These are phyloP conservation scores for Globisporangium mamillatum DNA, from an alignment of 352 stramenopile species.

Conservation along the genomic window DNA sequence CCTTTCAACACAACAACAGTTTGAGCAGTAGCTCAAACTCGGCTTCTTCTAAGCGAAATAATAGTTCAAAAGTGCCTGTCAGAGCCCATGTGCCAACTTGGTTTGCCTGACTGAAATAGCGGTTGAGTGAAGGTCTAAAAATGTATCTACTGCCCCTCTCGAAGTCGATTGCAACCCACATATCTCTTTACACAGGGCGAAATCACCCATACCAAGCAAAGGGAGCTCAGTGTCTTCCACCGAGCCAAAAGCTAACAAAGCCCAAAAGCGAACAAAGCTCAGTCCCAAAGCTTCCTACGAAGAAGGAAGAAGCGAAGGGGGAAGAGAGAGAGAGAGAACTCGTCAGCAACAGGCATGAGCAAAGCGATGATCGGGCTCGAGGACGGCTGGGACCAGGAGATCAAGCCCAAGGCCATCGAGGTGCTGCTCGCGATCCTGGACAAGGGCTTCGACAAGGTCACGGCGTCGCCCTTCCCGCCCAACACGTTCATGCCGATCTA, in stretches of 20 bases:
- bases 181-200: not conserved
- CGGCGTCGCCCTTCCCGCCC: constrained; percentile 77
- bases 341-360: constrained; percentile 37
- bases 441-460: constrained; percentile 83
- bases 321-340: not conserved
- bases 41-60: no score
- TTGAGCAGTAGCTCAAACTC: no score
- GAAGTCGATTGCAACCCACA: not conserved
- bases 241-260: not conserved
- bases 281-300: not conserved
- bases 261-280: not conserved
- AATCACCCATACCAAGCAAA: not conserved
- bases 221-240: not conserved
- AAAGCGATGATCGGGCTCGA: constrained; percentile 86
- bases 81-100: no score
- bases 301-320: not conserved
- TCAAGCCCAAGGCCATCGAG: constrained; percentile 88
- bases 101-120: not conserved
- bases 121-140: constrained; percentile 10
- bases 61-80: no score
- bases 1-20: no score
- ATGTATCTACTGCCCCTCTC: constrained; percentile 3
- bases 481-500: constrained; percentile 90
- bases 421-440: constrained; percentile 85
- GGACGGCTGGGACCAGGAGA: constrained; percentile 85